Evolutionary conservation across 2,329 filamentous ascomycete genomes (phyloP).

Genomic region (Chaetomium sp.): DNA sequence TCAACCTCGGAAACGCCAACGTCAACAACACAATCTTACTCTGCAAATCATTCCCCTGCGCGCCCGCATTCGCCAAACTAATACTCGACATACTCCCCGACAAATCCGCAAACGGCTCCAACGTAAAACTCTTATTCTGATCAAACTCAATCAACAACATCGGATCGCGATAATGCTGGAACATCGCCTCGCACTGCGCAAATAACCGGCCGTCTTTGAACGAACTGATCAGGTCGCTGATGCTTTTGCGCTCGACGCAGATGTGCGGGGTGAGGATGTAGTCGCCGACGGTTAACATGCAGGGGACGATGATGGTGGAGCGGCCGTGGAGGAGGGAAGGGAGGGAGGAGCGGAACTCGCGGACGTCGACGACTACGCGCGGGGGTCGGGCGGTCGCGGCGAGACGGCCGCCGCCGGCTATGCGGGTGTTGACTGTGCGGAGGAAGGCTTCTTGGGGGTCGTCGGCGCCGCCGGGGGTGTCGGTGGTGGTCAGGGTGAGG

Average conservation of each 20-base stretch:
- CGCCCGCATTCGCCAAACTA: conserved; percentile 46
- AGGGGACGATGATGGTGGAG: conserved; percentile 82
- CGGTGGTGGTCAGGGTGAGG: conserved; percentile 65
- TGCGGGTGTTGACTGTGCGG: conserved; percentile 91
- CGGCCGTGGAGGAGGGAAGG: conserved; percentile 87
- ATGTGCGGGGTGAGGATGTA: conserved; percentile 89
- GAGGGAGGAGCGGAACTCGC: conserved; percentile 89
- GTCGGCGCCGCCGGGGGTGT: conserved; percentile 55
- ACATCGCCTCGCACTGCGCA: conserved; percentile 89
- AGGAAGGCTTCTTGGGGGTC: conserved; percentile 89
- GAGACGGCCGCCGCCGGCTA: conserved; percentile 84
- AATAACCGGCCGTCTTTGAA: conserved; percentile 89
- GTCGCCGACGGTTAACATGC: conserved; percentile 93
- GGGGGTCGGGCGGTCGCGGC: conserved; percentile 79
- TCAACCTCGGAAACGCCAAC: conserved; percentile 80
- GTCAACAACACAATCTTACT: conserved; percentile 88
- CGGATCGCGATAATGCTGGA: conserved; percentile 80
- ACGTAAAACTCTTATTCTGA: conserved; percentile 92
- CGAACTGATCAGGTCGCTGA: conserved; percentile 84
- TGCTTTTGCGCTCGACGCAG: conserved; percentile 89
- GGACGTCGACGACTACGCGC: conserved; percentile 87
- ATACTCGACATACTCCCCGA: conserved; percentile 56
- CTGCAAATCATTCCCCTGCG: conserved; percentile 64
- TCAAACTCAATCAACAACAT: conserved; percentile 98
- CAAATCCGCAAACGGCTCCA: conserved; percentile 71